Percentiles rank a stretch among this genome's conserved stretches.
Conservation (phyloP, 108 stramenopile species). For the Conticribra guillardii region DNA sequence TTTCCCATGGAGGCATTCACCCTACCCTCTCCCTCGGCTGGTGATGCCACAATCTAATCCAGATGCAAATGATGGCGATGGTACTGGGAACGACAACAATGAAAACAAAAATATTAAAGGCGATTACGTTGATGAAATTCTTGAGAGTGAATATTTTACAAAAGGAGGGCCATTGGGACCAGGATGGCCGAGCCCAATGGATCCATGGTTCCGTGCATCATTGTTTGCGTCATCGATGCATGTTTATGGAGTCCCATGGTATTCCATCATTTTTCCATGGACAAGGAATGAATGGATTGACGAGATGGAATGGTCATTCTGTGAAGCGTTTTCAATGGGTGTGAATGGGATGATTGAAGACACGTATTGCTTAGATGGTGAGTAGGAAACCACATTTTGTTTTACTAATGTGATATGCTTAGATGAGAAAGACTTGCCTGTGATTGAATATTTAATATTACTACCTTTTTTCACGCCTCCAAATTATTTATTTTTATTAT, state of each 20-base stretch:
- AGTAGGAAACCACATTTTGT: background rate
- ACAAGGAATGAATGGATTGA: slow-evolving; percentile 22
- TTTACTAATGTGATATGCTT: too few species aligned
- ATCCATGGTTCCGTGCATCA: slow-evolving; percentile 29
- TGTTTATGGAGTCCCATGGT: slow-evolving; percentile 21
- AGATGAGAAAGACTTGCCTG: too few species aligned
- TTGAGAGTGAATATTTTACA: slow-evolving; percentile 30
- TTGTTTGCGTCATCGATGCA: slow-evolving; percentile 28
- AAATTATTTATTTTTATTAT: too few species aligned
- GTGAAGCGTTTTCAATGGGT: slow-evolving; percentile 33
- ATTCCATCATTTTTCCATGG: slow-evolving; percentile 26
- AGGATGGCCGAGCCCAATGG: slow-evolving; percentile 41
- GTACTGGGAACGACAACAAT: slow-evolving; percentile 3
- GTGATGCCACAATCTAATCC: slow-evolving; percentile 8
- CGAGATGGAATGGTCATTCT: slow-evolving; percentile 36
- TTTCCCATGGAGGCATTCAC: slow-evolving; percentile 42
- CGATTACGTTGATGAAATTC: slow-evolving; percentile 3
- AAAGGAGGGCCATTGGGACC: slow-evolving; percentile 39
- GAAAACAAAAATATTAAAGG: background rate
- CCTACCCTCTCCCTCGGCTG: slow-evolving; percentile 29
- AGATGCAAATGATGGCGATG: background rate
- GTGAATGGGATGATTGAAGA: slow-evolving; percentile 42
- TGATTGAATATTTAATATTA: too few species aligned
- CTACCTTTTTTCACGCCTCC: too few species aligned
- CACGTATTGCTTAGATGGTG: slow-evolving; percentile 15